phyloP scores from a whole-genome alignment of 257 asterid genomes.

The Striga asiatica region DNA sequence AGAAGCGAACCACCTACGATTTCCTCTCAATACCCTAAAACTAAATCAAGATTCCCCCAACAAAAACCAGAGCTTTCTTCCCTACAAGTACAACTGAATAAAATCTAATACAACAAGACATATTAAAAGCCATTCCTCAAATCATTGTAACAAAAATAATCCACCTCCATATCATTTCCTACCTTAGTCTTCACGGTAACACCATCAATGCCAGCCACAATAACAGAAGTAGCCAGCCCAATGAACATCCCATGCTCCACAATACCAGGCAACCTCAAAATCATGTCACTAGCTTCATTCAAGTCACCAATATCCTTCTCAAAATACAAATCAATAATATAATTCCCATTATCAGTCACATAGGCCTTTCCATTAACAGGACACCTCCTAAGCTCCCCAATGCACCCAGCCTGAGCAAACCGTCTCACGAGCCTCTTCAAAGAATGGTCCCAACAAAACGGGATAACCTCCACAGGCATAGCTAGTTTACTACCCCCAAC shows the following conservation, averaged over 20 bases:
- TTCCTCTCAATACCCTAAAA: slow-evolving; percentile 9
- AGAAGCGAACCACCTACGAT: slow-evolving; percentile 14
- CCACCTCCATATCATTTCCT: slow-evolving; percentile 27
- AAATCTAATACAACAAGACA: neutral
- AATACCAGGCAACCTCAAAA: slow-evolving; percentile 62
- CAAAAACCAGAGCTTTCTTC: slow-evolving; percentile 7
- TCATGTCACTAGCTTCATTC: slow-evolving; percentile 42
- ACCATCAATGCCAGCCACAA: slow-evolving; percentile 49
- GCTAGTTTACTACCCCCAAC: slow-evolving; percentile 58
- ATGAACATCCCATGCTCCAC: slow-evolving; percentile 63
- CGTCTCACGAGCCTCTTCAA: slow-evolving; percentile 33
- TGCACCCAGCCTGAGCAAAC: slow-evolving; percentile 43
- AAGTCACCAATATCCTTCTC: slow-evolving; percentile 53
- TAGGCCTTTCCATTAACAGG: slow-evolving; percentile 19
- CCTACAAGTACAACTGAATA: neutral
- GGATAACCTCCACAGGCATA: slow-evolving; percentile 66
- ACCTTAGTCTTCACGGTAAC: slow-evolving; percentile 40
- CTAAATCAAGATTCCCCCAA: slow-evolving; percentile 12
- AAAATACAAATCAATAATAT: slow-evolving; percentile 46
- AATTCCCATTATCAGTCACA: slow-evolving; percentile 57
- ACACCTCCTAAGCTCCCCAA: slow-evolving; percentile 34
- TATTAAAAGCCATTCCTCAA: slow-evolving; percentile 32
- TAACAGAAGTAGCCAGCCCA: slow-evolving; percentile 46
- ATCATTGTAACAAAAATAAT: slow-evolving; percentile 28
- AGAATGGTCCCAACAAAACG: slow-evolving; percentile 53